Evolutionary conservation across 2,329 filamentous ascomycete species (phyloP).

Genomic region (Stachybotrys elegans): DNA sequence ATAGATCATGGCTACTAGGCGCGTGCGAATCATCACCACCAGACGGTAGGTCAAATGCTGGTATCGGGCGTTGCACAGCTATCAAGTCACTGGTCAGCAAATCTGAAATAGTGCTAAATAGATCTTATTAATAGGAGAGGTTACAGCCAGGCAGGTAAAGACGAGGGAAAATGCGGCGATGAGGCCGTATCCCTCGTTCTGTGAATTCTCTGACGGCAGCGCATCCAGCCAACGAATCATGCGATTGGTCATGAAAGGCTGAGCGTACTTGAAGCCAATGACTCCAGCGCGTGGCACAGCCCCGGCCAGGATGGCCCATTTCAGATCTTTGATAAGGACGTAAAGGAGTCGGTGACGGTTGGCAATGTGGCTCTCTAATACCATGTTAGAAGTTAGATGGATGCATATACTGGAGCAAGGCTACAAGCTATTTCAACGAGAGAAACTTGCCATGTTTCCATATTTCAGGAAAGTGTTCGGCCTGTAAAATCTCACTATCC

Average conservation of each 20-base stretch:
- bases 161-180: not conserved
- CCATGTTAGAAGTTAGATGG: too few relatives aligned
- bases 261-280: not conserved
- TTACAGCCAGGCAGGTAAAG: not conserved
- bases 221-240: not conserved
- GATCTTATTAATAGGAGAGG: too few relatives aligned
- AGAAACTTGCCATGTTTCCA: not conserved
- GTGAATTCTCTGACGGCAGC: not conserved
- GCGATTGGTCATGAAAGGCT: not conserved
- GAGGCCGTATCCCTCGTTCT: slow-evolving; percentile 1
- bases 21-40: slow-evolving; percentile 1
- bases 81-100: not conserved
- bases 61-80: not conserved
- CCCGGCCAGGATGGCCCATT: not conserved
- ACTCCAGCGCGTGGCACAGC: not conserved
- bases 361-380: not conserved
- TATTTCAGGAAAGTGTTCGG: not conserved
- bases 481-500: not conserved
- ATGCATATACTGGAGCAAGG: too few relatives aligned
- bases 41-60: not conserved
- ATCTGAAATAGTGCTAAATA: not conserved
- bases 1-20: not conserved
- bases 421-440: too few relatives aligned
- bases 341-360: not conserved
- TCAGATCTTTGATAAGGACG: not conserved